A percentile compares a stretch with the other conserved stretches of the same genome.
phyloP scores from a whole-genome alignment of 2,329 filamentous ascomycete genomes.

The Aphanoascus verrucosus region DNA sequence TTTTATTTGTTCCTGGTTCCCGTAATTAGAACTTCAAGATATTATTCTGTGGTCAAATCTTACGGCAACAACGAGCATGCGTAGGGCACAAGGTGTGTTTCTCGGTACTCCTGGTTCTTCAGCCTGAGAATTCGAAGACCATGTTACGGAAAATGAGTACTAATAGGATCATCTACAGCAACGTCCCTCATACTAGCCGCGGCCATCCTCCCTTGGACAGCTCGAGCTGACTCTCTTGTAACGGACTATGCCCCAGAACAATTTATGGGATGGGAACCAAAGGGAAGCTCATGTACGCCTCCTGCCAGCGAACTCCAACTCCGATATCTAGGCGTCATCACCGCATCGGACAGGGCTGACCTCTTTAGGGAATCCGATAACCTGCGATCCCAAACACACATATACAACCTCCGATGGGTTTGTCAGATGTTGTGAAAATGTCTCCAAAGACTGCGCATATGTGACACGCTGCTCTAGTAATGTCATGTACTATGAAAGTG shows the following conservation, averaged over 20 bases:
- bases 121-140: no score
- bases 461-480: conserved; percentile 7
- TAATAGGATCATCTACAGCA: not conserved
- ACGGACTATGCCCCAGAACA: conserved; percentile 2
- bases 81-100: no score
- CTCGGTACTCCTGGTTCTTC: no score
- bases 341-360: not conserved
- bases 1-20: no score
- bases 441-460: not conserved
- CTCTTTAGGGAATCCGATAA: conserved; percentile 8
- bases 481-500: not conserved
- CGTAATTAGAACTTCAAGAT: no score
- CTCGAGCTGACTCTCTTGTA: not conserved
- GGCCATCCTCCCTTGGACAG: not conserved
- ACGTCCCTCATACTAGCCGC: not conserved
- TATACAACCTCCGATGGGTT: conserved; percentile 6
- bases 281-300: conserved; percentile 1
- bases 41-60: no score
- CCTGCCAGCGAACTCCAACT: not conserved
- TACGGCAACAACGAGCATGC: no score
- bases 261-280: conserved; percentile 9
- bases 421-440: conserved; percentile 4
- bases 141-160: not conserved
- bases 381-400: conserved; percentile 5
- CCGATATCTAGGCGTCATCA: not conserved